These are phyloP conservation scores for Hypoxylon sp. DNA, from an alignment of 2,329 filamentous ascomycete species.

Conservation along the genomic window DNA sequence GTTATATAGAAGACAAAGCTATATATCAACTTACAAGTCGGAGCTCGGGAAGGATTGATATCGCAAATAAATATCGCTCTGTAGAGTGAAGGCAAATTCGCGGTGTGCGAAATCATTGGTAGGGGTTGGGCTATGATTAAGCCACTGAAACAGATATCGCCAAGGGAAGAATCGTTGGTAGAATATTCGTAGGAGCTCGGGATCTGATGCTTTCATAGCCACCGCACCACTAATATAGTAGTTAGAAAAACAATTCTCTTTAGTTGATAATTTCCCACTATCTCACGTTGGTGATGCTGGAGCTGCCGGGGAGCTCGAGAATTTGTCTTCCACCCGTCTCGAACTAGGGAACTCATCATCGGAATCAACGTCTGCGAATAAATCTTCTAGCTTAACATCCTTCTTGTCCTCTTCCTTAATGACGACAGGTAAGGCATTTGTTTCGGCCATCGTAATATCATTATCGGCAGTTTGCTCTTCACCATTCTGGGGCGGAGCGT, in stretches of 20 bases:
- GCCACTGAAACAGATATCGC: slow-evolving; percentile 95
- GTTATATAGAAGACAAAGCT: background rate
- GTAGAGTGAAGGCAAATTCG: slow-evolving; percentile 96
- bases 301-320: slow-evolving; percentile 60
- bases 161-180: slow-evolving; percentile 97
- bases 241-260: slow-evolving; percentile 39
- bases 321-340: slow-evolving; percentile 57
- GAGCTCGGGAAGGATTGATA: slow-evolving; percentile 80
- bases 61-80: slow-evolving; percentile 90
- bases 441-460: slow-evolving; percentile 62
- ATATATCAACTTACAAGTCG: slow-evolving; percentile 62
- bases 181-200: slow-evolving; percentile 91
- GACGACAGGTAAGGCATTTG: slow-evolving; percentile 42
- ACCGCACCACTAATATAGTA: slow-evolving; percentile 53
- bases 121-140: slow-evolving; percentile 91
- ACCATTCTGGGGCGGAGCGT: slow-evolving; percentile 52
- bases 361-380: slow-evolving; percentile 72
- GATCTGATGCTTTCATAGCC: slow-evolving; percentile 73
- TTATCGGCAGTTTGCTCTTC: slow-evolving; percentile 52
- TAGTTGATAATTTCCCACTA: background rate
- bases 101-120: slow-evolving; percentile 91
- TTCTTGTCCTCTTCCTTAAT: slow-evolving; percentile 56
- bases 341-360: slow-evolving; percentile 74
- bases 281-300: slow-evolving; percentile 64
- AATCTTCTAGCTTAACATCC: slow-evolving; percentile 69